Percentiles rank a stretch among this genome's conserved stretches.
These are phyloP conservation scores for Chrysoporthe puriensis DNA, from an alignment of 2,329 filamentous ascomycete species.

Conservation along the genomic window DNA sequence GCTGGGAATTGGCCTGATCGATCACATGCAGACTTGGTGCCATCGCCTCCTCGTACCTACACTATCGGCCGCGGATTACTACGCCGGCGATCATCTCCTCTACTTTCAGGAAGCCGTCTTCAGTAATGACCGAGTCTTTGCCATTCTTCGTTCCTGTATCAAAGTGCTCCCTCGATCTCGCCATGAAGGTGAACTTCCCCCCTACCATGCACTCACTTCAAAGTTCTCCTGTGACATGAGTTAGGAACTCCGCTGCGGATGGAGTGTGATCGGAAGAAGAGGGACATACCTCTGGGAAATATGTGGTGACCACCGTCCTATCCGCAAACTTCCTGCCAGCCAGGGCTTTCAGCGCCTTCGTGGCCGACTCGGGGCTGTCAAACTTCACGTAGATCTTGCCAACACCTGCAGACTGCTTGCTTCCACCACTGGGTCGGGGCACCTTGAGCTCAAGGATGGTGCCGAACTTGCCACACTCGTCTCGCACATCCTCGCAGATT, in stretches of 20 bases:
- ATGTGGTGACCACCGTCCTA: slow-evolving; percentile 93
- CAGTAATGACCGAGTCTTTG: not conserved
- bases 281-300: slow-evolving; percentile 81
- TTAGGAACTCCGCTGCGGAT: not conserved
- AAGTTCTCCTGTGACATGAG: slow-evolving; percentile 75
- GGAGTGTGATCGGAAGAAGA: not conserved
- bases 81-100: not conserved
- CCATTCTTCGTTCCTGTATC: not conserved
- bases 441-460: slow-evolving; percentile 87
- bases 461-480: slow-evolving; percentile 93
- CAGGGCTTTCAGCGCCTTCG: slow-evolving; percentile 84
- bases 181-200: too few relatives aligned
- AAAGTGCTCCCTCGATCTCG: not conserved
- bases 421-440: slow-evolving; percentile 81
- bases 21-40: not conserved
- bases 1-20: not conserved
- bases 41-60: not conserved
- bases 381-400: slow-evolving; percentile 99
- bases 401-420: slow-evolving; percentile 82
- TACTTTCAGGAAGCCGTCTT: not conserved
- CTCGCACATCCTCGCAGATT: slow-evolving; percentile 92
- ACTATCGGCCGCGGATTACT: not conserved
- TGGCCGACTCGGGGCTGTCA: slow-evolving; percentile 74
- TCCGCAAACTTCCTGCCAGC: slow-evolving; percentile 96
- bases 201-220: slow-evolving; percentile 85